A percentile compares a stretch with the other conserved stretches of the same genome.
Evolutionary conservation across 2,329 filamentous ascomycete species (phyloP).

Genomic region (Fusarium algeriense): DNA sequence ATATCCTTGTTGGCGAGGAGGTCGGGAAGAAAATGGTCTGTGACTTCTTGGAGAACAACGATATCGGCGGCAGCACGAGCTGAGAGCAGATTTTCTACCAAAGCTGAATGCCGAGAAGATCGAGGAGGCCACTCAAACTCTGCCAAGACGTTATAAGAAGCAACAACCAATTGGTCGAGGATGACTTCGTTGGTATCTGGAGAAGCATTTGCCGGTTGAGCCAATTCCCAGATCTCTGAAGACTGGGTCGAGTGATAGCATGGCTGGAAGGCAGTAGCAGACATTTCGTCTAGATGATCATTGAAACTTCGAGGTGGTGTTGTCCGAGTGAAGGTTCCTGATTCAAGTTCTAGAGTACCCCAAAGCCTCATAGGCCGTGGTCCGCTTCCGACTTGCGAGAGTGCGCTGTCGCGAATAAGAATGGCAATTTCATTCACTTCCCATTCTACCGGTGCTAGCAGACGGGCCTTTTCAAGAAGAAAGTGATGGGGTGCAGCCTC

Average conservation of each 20-base stretch:
- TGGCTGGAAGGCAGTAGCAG: constrained; percentile 7
- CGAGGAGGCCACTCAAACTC: constrained; percentile 63
- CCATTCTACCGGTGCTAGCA: constrained; percentile 64
- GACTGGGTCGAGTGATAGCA: constrained; percentile 22
- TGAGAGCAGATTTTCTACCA: constrained; percentile 60
- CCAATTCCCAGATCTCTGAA: constrained; percentile 12
- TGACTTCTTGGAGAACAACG: constrained; percentile 72
- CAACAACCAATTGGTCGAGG: constrained; percentile 52
- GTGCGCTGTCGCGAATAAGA: constrained; percentile 61
- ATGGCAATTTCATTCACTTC: constrained; percentile 62
- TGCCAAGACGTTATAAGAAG: constrained; percentile 66
- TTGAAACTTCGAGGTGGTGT: constrained; percentile 16
- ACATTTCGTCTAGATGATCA: neutral
- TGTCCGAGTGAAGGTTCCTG: constrained; percentile 18
- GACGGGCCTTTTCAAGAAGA: constrained; percentile 63
- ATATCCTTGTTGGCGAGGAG: constrained; percentile 63
- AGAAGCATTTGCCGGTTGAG: neutral
- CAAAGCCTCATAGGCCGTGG: constrained; percentile 68
- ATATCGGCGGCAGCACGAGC: constrained; percentile 59
- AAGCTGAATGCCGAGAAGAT: constrained; percentile 55
- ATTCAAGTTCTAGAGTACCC: constrained; percentile 60
- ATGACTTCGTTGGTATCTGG: neutral
- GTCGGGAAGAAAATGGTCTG: constrained; percentile 70
- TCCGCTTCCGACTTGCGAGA: constrained; percentile 45
- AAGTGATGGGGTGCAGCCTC: constrained; percentile 61